A percentile compares a stretch with the other conserved stretches of the same genome.
These are phyloP conservation scores for Sutorius eximius DNA, from an alignment of 1,284 basidiomycete species.

Conservation along the genomic window DNA sequence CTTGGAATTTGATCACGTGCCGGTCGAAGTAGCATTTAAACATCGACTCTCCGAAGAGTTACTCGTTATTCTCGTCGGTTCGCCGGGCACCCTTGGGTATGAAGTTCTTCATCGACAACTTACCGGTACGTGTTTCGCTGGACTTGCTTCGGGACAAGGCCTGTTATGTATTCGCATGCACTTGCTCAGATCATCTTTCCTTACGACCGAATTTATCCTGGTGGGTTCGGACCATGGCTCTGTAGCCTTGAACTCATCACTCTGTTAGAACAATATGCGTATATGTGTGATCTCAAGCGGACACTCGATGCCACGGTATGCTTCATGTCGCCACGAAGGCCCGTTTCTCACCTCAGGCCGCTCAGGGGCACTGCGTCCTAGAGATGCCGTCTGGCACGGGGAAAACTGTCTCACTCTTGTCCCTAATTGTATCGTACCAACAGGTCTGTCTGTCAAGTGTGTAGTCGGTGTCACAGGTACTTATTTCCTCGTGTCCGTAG, in stretches of 20 bases:
- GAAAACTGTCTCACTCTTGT: slow-evolving; percentile 96
- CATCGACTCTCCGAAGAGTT: too few species aligned
- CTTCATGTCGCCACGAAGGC: background rate
- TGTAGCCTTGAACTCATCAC: slow-evolving; percentile 8
- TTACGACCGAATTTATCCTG: slow-evolving; percentile 88
- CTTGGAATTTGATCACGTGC: slow-evolving; percentile 13
- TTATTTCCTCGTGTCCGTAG: slow-evolving; percentile 39
- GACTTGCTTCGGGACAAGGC: background rate
- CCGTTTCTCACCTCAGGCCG: background rate
- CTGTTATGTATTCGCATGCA: slow-evolving; percentile 4
- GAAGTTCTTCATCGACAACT: slow-evolving; percentile 96
- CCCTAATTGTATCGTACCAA: slow-evolving; percentile 97
- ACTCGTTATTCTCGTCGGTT: background rate
- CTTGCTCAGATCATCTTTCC: slow-evolving; percentile 78
- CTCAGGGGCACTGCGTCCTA: slow-evolving; percentile 94
- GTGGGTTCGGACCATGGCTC: slow-evolving; percentile 38
- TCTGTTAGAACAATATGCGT: slow-evolving; percentile 89
- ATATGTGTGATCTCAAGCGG: slow-evolving; percentile 98
- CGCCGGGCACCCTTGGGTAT: slow-evolving; percentile 44
- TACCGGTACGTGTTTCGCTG: slow-evolving; percentile 60
- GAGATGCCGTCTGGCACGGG: slow-evolving; percentile 99
- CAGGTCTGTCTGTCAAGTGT: slow-evolving; percentile 69
- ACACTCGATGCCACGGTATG: slow-evolving; percentile 87
- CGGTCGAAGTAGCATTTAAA: too few species aligned
- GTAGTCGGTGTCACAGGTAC: background rate